A percentile compares a stretch with the other conserved stretches of the same genome.
phyloP scores from a whole-genome alignment of 495 filamentous ascomycete genomes.

The Talaromyces adpressus region DNA sequence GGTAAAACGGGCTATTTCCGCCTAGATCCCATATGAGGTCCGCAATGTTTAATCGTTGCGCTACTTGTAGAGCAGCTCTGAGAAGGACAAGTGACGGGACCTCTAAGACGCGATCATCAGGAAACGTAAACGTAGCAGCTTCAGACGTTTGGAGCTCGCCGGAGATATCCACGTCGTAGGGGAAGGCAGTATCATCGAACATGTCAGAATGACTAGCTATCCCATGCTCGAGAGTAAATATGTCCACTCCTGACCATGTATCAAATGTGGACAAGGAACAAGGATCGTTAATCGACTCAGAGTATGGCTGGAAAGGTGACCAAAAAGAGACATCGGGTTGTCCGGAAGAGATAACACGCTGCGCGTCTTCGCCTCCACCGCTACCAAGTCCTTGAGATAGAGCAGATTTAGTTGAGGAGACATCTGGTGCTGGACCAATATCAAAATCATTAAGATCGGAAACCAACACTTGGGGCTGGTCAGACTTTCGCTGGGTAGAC shows the following conservation, averaged over 20 bases:
- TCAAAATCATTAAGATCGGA: background rate
- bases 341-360: background rate
- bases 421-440: background rate
- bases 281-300: background rate
- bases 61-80: conserved; percentile 19
- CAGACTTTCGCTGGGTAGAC: background rate
- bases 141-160: conserved; percentile 17
- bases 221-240: background rate
- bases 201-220: background rate
- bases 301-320: background rate
- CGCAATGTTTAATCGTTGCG: conserved; percentile 17
- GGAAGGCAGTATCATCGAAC: background rate
- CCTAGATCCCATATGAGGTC: conserved; percentile 19
- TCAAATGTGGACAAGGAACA: background rate
- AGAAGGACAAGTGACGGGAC: conserved; percentile 20
- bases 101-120: conserved; percentile 20
- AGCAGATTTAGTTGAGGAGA: too few species aligned
- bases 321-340: background rate
- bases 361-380: background rate
- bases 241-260: background rate
- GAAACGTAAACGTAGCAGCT: conserved; percentile 21
- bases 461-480: background rate
- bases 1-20: conserved; percentile 20
- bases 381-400: background rate
- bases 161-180: conserved; percentile 7